A percentile compares a stretch with the other conserved stretches of the same genome.
Conservation (phyloP, 179 eudicot species). For the Camellia oleifera region DNA sequence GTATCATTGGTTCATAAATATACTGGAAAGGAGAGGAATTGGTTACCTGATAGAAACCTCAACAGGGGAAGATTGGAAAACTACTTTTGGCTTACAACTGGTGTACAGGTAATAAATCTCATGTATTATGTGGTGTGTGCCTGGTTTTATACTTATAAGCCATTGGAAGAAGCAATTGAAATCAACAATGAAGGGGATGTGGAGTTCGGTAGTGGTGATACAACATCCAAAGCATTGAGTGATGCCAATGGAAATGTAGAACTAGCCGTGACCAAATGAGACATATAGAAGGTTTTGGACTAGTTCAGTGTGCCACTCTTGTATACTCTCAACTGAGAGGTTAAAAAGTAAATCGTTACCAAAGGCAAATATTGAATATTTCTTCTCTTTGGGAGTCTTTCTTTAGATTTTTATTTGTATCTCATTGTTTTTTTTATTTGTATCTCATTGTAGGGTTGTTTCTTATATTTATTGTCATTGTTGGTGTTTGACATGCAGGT, state of each 20-base stretch:
- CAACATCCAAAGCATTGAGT: neutral
- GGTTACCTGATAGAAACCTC: constrained; percentile 58
- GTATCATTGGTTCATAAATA: constrained; percentile 52
- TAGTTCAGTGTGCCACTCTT: too few species aligned
- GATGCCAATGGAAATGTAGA: neutral
- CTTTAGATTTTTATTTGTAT: too few species aligned
- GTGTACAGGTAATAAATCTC: constrained; percentile 40
- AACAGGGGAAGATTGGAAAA: constrained; percentile 53
- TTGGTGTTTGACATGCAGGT: too few species aligned
- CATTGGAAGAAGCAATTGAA: constrained; percentile 48
- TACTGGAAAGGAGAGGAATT: constrained; percentile 46
- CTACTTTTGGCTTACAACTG: constrained; percentile 39
- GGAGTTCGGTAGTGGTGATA: constrained; percentile 5
- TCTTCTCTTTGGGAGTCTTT: too few species aligned
- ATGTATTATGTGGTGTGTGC: constrained; percentile 46
- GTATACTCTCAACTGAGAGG: too few species aligned
- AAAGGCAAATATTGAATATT: too few species aligned
- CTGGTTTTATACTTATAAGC: constrained; percentile 49
- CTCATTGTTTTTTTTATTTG: too few species aligned
- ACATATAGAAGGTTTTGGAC: too few species aligned
- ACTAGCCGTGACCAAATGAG: neutral
- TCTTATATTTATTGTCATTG: too few species aligned
- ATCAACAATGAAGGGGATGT: constrained; percentile 16
- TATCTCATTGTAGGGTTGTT: too few species aligned
- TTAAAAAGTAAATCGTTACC: too few species aligned